phyloP scores from a whole-genome alignment of 108 stramenopile species.

The Bacterosira constricta region DNA sequence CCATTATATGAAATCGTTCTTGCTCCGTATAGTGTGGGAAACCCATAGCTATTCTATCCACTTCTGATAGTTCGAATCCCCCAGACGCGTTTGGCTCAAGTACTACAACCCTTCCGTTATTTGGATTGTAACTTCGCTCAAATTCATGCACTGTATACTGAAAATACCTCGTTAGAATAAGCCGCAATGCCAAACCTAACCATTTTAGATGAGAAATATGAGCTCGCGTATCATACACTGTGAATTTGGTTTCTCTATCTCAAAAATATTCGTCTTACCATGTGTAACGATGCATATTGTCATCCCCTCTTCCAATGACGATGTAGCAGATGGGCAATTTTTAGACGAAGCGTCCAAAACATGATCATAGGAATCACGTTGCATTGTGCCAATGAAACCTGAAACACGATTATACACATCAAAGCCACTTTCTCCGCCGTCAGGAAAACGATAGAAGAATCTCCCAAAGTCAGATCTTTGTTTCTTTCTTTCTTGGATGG shows the following conservation, averaged over 20 bases:
- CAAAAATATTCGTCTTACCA: too few relatives aligned
- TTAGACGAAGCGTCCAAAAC: background rate
- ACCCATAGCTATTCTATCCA: slow-evolving; percentile 36
- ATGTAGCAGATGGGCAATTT: background rate
- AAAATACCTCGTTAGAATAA: slow-evolving; percentile 89
- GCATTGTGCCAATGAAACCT: slow-evolving; percentile 73
- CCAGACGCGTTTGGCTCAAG: slow-evolving; percentile 42
- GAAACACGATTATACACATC: slow-evolving; percentile 66
- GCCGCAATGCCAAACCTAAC: slow-evolving; percentile 75
- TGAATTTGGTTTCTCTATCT: too few relatives aligned
- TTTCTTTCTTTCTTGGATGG: slow-evolving; percentile 60
- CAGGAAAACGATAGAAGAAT: slow-evolving; percentile 68
- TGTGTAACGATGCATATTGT: slow-evolving; percentile 89
- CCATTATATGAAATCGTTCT: slow-evolving; percentile 31
- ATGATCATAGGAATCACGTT: slow-evolving; percentile 60
- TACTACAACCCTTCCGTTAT: slow-evolving; percentile 76
- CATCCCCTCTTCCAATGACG: slow-evolving; percentile 32
- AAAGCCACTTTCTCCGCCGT: slow-evolving; percentile 66
- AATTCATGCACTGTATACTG: slow-evolving; percentile 87
- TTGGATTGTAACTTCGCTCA: slow-evolving; percentile 81
- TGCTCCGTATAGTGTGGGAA: slow-evolving; percentile 30
- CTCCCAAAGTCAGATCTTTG: slow-evolving; percentile 54
- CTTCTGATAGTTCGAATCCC: slow-evolving; percentile 27
- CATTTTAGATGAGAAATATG: too few relatives aligned
- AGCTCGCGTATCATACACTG: too few relatives aligned